Conservation (phyloP, 1,284 basidiomycete species). For the Leccinum ponderosum region DNA sequence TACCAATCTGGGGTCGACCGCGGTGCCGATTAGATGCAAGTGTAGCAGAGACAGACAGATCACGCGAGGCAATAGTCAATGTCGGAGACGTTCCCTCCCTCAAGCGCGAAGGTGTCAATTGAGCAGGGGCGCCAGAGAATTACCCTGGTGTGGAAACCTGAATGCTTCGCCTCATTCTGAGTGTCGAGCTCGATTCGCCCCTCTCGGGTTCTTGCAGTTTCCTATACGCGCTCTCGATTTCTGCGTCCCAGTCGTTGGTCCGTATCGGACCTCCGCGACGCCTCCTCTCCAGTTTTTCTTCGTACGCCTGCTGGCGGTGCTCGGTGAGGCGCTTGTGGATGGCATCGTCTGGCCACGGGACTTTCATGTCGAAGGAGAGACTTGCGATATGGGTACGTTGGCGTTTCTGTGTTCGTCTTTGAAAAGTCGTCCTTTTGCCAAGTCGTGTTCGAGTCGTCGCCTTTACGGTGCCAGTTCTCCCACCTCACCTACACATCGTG, state of each 20-base stretch:
- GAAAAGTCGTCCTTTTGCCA: constrained; percentile 35
- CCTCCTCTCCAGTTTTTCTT: constrained; percentile 40
- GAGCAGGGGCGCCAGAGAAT: constrained; percentile 2
- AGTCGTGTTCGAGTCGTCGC: constrained; percentile 42
- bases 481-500: constrained; percentile 39
- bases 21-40: constrained; percentile 13
- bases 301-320: constrained; percentile 42
- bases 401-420: constrained; percentile 11
- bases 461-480: constrained; percentile 38
- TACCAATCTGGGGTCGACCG: constrained; percentile 5
- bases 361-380: constrained; percentile 24
- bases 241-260: constrained; percentile 27
- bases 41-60: constrained; percentile 16
- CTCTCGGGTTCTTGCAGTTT: constrained; percentile 30
- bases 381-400: constrained; percentile 16
- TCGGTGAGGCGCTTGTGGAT: constrained; percentile 44
- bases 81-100: constrained; percentile 19
- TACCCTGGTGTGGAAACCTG: constrained; percentile 5
- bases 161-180: constrained; percentile 20
- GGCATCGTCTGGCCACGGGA: constrained; percentile 36
- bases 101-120: constrained; percentile 4
- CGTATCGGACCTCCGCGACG: constrained; percentile 8
- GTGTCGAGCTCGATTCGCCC: constrained; percentile 27
- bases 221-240: constrained; percentile 23
- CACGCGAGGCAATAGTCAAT: constrained; percentile 12